Evolutionary conservation across 2,329 filamentous ascomycete species (phyloP).

Genomic region (Diaporthe sp.): DNA sequence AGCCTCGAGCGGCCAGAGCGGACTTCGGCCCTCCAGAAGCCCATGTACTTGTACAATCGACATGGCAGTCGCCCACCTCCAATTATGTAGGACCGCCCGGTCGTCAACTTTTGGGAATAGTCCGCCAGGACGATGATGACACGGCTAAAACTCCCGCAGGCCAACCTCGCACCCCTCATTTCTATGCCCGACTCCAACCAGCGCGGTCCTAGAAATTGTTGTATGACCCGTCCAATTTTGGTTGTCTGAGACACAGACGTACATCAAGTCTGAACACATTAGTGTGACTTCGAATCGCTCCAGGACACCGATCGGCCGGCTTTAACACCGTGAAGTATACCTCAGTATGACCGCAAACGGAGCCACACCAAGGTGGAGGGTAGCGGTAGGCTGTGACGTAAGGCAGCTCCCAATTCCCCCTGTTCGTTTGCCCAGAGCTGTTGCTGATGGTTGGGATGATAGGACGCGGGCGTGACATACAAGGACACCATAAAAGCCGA

Average conservation of each 20-base stretch:
- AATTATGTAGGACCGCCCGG: not conserved
- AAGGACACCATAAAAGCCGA: slow-evolving; percentile 83
- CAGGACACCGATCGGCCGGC: not conserved
- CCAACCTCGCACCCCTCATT: slow-evolving; percentile 2
- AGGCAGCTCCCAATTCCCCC: slow-evolving; percentile 45
- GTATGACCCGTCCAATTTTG: not conserved
- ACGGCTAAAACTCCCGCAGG: slow-evolving; percentile 3
- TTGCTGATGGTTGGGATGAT: not conserved
- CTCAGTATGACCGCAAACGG: slow-evolving; percentile 35
- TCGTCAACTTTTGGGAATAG: slow-evolving; percentile 11
- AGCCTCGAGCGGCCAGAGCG: too few relatives aligned
- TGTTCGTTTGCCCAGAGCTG: not conserved
- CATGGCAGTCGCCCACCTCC: not conserved
- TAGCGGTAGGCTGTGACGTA: slow-evolving; percentile 69
- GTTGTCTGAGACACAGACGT: not conserved
- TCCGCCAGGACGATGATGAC: slow-evolving; percentile 1
- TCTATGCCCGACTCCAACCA: not conserved
- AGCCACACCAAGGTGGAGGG: slow-evolving; percentile 62
- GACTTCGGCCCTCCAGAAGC: not conserved
- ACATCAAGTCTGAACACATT: not conserved
- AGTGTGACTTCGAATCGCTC: not conserved
- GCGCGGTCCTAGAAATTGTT: not conserved
- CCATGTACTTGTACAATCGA: not conserved
- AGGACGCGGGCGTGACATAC: slow-evolving; percentile 83
- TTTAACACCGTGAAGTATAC: not conserved